These are phyloP conservation scores for Vachellia pachyceras DNA, from an alignment of 306 rosid species.

Conservation along the genomic window DNA sequence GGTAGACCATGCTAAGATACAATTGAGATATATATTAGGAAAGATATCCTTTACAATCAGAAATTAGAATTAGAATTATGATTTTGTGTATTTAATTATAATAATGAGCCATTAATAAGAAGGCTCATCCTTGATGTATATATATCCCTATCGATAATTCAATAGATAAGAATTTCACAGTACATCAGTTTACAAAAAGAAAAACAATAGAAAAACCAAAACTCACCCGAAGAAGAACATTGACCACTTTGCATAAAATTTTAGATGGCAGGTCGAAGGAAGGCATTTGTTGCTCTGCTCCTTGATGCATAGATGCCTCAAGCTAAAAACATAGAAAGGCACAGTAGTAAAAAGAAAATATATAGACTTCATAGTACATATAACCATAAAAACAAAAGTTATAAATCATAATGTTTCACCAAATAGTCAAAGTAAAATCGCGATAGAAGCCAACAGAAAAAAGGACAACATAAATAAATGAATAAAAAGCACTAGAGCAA, in stretches of 20 bases:
- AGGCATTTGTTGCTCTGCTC: slow-evolving; percentile 94
- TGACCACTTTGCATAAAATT: slow-evolving; percentile 90
- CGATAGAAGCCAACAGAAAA: slow-evolving; percentile 10
- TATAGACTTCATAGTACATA: slow-evolving; percentile 1
- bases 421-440: slow-evolving; percentile 12
- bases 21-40: too few species aligned
- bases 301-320: slow-evolving; percentile 98
- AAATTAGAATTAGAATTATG: too few species aligned
- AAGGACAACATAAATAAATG: too few species aligned
- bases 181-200: too few species aligned
- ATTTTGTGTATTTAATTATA: too few species aligned
- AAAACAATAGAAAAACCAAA: slow-evolving; percentile 27
- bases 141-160: too few species aligned
- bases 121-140: too few species aligned
- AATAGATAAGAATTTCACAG: too few species aligned
- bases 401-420: slow-evolving; percentile 22
- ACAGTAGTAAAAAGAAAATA: slow-evolving; percentile 3
- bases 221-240: slow-evolving; percentile 86
- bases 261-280: slow-evolving; percentile 88
- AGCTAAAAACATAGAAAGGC: slow-evolving; percentile 57
- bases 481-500: too few species aligned
- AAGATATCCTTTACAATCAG: too few species aligned
- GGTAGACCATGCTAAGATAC: too few species aligned
- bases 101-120: too few species aligned
- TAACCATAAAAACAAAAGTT: not conserved